These are phyloP conservation scores for Sordariomycetes sp. DNA, from an alignment of 2,329 filamentous ascomycete genomes.

Conservation along the genomic window DNA sequence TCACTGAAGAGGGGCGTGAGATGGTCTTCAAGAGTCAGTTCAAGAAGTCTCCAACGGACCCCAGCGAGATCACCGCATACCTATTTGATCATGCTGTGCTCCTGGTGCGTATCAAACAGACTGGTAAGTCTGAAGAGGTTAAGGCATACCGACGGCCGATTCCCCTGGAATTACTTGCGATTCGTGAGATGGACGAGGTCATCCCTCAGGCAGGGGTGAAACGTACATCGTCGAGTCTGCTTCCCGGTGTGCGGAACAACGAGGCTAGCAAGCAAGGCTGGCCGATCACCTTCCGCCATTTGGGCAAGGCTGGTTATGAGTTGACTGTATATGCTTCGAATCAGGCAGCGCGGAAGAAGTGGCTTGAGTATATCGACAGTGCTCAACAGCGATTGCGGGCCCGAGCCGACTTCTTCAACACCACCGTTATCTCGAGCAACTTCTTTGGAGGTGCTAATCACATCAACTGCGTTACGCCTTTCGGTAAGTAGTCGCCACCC, in stretches of 20 bases:
- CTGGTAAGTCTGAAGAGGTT: conserved; percentile 88
- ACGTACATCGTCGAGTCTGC: conserved; percentile 77
- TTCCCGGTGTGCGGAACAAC: conserved; percentile 44
- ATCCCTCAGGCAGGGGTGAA: conserved; percentile 77
- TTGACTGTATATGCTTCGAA: conserved; percentile 81
- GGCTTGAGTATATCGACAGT: conserved; percentile 89
- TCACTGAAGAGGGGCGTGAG: conserved; percentile 88
- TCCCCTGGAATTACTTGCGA: conserved; percentile 83
- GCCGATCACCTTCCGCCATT: conserved; percentile 91
- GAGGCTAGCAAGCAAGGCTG: conserved; percentile 57
- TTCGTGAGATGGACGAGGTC: conserved; percentile 95
- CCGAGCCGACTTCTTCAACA: conserved; percentile 85
- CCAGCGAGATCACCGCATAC: conserved; percentile 85
- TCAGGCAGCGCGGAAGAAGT: conserved; percentile 82
- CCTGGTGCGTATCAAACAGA: conserved; percentile 81
- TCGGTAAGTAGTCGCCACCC: conserved; percentile 51
- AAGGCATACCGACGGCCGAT: conserved; percentile 93
- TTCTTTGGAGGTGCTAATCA: conserved; percentile 63
- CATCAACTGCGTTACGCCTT: conserved; percentile 90
- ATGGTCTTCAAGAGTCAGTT: conserved; percentile 89
- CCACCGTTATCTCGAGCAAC: conserved; percentile 48
- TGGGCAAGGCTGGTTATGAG: conserved; percentile 94
- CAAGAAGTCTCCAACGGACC: conserved; percentile 86
- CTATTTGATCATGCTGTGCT: conserved; percentile 94
- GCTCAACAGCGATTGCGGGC: conserved; percentile 83